Percentiles rank a stretch among this genome's conserved stretches.
Evolutionary conservation across 2,329 filamentous ascomycete species (phyloP).

Genomic region (Hymenoscyphus salicellus): DNA sequence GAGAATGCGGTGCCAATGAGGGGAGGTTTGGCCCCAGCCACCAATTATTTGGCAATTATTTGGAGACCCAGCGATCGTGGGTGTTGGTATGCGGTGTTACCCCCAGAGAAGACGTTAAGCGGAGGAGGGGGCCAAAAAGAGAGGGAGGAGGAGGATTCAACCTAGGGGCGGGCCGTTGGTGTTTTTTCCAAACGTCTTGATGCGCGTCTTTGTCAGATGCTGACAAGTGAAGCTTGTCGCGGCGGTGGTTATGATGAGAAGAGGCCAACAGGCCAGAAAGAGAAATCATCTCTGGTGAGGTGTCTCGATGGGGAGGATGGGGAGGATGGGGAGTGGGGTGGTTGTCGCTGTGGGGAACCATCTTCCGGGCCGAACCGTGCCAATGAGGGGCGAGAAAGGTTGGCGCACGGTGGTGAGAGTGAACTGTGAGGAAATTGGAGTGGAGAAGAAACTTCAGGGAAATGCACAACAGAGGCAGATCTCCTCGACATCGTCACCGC

Average conservation of each 20-base stretch:
- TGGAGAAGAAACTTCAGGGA: not conserved
- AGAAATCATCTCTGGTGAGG: not conserved
- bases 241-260: not conserved
- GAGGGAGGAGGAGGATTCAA: not conserved
- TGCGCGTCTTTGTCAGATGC: not conserved
- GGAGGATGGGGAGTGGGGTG: too few relatives aligned
- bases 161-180: conserved; percentile 3
- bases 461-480: not conserved
- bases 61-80: not conserved
- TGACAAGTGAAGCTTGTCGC: not conserved
- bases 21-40: not conserved
- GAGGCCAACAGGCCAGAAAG: not conserved
- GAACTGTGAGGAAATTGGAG: not conserved
- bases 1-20: not conserved
- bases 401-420: not conserved
- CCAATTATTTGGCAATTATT: not conserved
- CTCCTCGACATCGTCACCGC: not conserved
- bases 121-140: not conserved
- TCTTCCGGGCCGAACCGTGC: conserved; percentile 1
- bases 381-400: not conserved
- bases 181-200: not conserved
- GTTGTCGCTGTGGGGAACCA: not conserved
- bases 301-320: conserved; percentile 2
- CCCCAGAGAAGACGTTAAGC: not conserved
- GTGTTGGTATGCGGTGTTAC: not conserved